Percentiles rank a stretch among this genome's conserved stretches.
Conservation (phyloP, 129 eudicot species). For the Scalesia atractyloides region DNA sequence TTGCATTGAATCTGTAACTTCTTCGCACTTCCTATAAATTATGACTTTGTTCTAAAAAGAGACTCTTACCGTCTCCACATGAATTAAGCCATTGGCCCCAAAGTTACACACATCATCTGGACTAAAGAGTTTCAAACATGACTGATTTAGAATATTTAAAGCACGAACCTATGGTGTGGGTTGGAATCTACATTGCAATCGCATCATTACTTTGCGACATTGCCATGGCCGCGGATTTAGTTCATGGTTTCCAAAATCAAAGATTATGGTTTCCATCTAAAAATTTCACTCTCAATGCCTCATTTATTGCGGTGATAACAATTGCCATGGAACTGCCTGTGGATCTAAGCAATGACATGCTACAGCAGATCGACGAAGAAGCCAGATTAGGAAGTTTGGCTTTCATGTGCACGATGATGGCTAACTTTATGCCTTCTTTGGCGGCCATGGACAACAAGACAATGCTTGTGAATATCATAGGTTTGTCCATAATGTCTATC, state of each 20-base stretch:
- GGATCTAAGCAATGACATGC: conserved; percentile 32
- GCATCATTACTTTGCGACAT: conserved; percentile 41
- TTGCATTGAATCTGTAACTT: no score
- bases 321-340: conserved; percentile 45
- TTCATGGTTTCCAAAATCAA: conserved; percentile 2
- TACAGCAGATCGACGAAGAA: neutral
- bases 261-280: conserved; percentile 46
- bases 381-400: conserved; percentile 28
- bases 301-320: conserved; percentile 36
- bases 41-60: no score
- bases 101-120: no score
- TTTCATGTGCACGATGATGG: conserved; percentile 34
- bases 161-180: conserved; percentile 37
- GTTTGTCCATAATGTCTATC: conserved; percentile 34
- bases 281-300: conserved; percentile 43
- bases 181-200: conserved; percentile 43
- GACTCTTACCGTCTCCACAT: no score
- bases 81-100: no score
- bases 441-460: conserved; percentile 36
- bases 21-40: no score
- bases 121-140: neutral
- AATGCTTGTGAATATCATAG: conserved; percentile 26
- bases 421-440: conserved; percentile 37
- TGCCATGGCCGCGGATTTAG: conserved; percentile 25
- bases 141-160: neutral